Evolutionary conservation across 257 asterid species (phyloP).

Genomic region (Handroanthus guayacan): DNA sequence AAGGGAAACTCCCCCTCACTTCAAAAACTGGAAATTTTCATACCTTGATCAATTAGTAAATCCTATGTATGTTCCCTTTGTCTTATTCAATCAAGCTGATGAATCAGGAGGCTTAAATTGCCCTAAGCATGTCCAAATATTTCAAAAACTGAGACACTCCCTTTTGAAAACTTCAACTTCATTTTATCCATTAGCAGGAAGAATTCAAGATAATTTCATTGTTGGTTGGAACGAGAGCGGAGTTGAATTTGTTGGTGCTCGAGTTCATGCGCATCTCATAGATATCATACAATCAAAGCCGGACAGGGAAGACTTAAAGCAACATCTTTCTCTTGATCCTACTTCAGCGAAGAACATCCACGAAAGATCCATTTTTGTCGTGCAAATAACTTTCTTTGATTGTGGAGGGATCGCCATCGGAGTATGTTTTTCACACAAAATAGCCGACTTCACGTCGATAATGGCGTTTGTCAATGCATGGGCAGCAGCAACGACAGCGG

Average conservation of each 20-base stretch:
- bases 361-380: constrained; percentile 16
- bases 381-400: constrained; percentile 40
- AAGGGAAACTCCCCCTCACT: constrained; percentile 45
- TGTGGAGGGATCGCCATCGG: constrained; percentile 54
- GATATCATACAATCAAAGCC: constrained; percentile 13
- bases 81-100: constrained; percentile 44
- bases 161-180: constrained; percentile 33
- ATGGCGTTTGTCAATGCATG: constrained; percentile 48
- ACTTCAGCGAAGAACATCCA: background rate
- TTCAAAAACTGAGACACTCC: constrained; percentile 33
- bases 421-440: constrained; percentile 37
- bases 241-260: constrained; percentile 36
- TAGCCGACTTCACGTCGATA: constrained; percentile 44
- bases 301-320: constrained; percentile 27
- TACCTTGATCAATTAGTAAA: constrained; percentile 48
- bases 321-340: constrained; percentile 20
- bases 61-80: constrained; percentile 41
- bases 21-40: constrained; percentile 41
- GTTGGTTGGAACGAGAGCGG: constrained; percentile 44
- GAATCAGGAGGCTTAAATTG: background rate
- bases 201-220: background rate
- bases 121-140: constrained; percentile 19
- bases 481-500: constrained; percentile 41
- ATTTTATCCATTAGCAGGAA: constrained; percentile 51
- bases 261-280: constrained; percentile 29